Base-by-base conservation (phyloP, 257 asterid genomes). In the Anisodus tanguticus region DNA sequence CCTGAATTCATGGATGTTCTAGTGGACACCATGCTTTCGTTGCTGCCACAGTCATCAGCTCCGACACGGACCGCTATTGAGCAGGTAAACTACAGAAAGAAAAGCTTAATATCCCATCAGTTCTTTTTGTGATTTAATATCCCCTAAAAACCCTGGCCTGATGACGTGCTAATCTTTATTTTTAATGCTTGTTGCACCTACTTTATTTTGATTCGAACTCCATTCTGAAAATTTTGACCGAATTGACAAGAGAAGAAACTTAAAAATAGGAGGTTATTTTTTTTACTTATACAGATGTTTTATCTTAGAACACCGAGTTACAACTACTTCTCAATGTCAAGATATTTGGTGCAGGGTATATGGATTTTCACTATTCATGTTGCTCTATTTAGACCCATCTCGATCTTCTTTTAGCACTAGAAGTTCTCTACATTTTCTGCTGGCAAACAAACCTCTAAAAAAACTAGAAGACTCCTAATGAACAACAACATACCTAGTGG, bases 11-110 rank as follows among this genome's bases (percentile, higher is more conserved):
- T 96, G 98, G 95, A 96, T 62, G 99, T 96, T n/a, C 95, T 94
- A 84, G 94, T 94, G 85, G 97, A 94, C 87, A 93, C 98, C 13
- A 90, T 96, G 95, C 97, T 94, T 85, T 92, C 97, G 31, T 83
- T 96, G 60, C 91, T 96, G 86, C 98, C 99, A 2, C 94, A 94
- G 89, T 92, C 98, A 71, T 90, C 97, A 43, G 92, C 97, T 87
- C 95, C 99, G 47, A 64, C 91, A 88, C 92, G 98, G n/a, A 90
- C 98, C 77, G 90, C 99, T 71, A 92, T 95, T 86, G 99, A 95
- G 88, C 98, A 88, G 97, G 99, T 92, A 58, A 84, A 83, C 86
- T 78, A 76, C 77, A 17, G 72, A 84, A 82, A 57, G 15, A 19
- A n/a, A 57, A 57, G 63, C n/a, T 13, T 57, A 57, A 57, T 57